Evolutionary conservation across 1,284 basidiomycete species (phyloP), one percentile per base, ranked within the genome.

Genomic region (Xerocomus nothofagi): DNA sequence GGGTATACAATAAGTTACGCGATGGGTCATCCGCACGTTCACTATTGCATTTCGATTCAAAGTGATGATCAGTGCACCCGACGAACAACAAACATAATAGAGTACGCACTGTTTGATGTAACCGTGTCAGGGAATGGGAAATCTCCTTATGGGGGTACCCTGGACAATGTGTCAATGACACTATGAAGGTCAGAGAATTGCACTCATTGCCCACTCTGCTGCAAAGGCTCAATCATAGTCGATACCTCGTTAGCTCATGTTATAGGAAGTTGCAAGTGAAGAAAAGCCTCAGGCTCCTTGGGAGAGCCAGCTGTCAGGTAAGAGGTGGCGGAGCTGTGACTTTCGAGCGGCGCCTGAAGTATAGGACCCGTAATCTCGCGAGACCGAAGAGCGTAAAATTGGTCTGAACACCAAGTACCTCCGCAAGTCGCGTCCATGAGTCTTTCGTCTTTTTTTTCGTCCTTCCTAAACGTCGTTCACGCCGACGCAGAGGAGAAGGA

Each of bases 361-460:
- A 0, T 15, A 21, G 30, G 15, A 48, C 52, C 63, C 65, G 64
- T 53, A 56, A 61, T 61, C 53, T 62, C 52, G 50, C 63, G 65
- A 64, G 24, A 24, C 37, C 37, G 29, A 41, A 44, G 32, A 29
- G 39, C 33, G 48, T 30, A 50, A 45, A 53, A 51, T 46, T 43
- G 33, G 47, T 36, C 33, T 27, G 37, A 45, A 56, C 33, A 24
- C 18, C 29, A 43, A 47, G 46, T 46, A 46, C 39, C 15, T 49
- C 40, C 32, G 18, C 55, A 36, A 36, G 49, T 54, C 49, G 55
- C 42, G 54, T 41, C 53, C 45, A 71, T 72, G 67, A 70, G 66
- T 58, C 71, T 85, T 62, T 71, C 80, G 54, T 75, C 80, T 43
- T 79, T 84, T 69, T 79, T 87, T 68, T 81, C 84, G 34, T 83